Evolutionary conservation across 2,329 filamentous ascomycete genomes (phyloP), one percentile per base, ranked within the genome.

Genomic region (Clonostachys solani): DNA sequence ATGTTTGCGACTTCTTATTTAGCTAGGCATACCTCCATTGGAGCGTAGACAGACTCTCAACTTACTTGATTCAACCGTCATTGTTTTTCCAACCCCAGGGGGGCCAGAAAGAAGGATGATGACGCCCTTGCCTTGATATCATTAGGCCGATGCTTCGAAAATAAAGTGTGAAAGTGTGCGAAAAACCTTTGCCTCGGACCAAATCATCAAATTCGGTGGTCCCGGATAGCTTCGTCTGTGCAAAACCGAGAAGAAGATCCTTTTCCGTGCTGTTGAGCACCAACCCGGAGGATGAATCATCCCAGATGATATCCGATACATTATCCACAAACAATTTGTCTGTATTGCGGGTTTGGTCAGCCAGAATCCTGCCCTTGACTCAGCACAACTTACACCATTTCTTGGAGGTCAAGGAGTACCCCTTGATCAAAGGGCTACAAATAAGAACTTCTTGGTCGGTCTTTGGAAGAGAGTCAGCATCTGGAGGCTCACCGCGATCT

Each of bases 61-160:
- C 23, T 29, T 6, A 29, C 23, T 71, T 2, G 68, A 65, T 58
- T 74, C 71, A 9, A 72, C 72, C 2, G 73, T 76, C 38, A 72
- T 59, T 2, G 74, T 77, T 62, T 76, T 77, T 19, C 75, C 75
- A 7, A 73, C 69, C 33, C 75, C 75, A 0, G 75, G 73, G 0
- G 64, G 67, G 12, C 76, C 75, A 1, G 66, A 69, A 4, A 78
- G 60, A 2, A 78, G 62, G 58, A 74, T 68, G 53, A 78, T 75
- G 49, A 75, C 69, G n/a, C 73, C 74, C 52, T 68, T 70, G 57
- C 43, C 45, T 36, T 15, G 44, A 29, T 17, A 55, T 55, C 5
- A 50, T 50, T 19, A 53, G 53, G 44, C 57, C 57, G 41, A 56
- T 54, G 15, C 53, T 55, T 44, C 56, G 50, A 36, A 60, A 54